Percentiles rank a stretch among this genome's conserved stretches.
phyloP scores from a whole-genome alignment of 495 filamentous ascomycete species.

The Penicillium angulare region DNA sequence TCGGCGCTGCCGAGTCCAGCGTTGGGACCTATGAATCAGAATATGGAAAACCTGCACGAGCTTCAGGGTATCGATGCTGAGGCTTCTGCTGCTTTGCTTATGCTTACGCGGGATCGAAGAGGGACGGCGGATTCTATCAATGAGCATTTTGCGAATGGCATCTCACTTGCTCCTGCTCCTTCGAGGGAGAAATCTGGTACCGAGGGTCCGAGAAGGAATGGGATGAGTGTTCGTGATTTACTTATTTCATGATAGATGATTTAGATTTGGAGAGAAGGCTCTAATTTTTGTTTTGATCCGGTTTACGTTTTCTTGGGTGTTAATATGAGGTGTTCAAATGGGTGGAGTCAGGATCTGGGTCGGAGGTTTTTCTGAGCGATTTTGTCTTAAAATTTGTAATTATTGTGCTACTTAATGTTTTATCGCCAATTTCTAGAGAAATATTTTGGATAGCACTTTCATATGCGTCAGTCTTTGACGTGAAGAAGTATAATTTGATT shows the following conservation, averaged over 20 bases:
- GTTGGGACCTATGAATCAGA: conserved; percentile 30
- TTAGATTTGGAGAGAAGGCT: too few species aligned
- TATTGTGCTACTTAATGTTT: too few species aligned
- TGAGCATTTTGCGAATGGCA: conserved; percentile 21
- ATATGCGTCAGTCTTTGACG: too few species aligned
- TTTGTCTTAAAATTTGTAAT: too few species aligned
- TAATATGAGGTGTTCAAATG: too few species aligned
- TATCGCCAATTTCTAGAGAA: too few species aligned
- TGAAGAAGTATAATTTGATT: too few species aligned
- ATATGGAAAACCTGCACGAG: conserved; percentile 25
- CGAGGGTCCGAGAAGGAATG: conserved; percentile 33
- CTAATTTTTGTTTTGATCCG: background rate
- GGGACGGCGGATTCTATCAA: conserved; percentile 35
- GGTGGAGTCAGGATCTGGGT: too few species aligned
- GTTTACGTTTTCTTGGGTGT: background rate
- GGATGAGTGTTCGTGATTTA: conserved; percentile 80
- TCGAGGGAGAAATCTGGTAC: conserved; percentile 3
- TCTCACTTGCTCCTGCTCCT: conserved; percentile 5
- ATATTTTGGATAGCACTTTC: too few species aligned
- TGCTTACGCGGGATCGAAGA: conserved; percentile 72
- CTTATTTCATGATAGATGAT: conserved; percentile 52
- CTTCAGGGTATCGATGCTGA: conserved; percentile 64
- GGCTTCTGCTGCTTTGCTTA: conserved; percentile 74
- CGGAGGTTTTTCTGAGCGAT: too few species aligned
- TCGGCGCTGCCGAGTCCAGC: conserved; percentile 45